These are phyloP conservation scores for Puccinellia tenuiflora DNA, from an alignment of 176 grass and related monocot genomes.

Conservation along the genomic window DNA sequence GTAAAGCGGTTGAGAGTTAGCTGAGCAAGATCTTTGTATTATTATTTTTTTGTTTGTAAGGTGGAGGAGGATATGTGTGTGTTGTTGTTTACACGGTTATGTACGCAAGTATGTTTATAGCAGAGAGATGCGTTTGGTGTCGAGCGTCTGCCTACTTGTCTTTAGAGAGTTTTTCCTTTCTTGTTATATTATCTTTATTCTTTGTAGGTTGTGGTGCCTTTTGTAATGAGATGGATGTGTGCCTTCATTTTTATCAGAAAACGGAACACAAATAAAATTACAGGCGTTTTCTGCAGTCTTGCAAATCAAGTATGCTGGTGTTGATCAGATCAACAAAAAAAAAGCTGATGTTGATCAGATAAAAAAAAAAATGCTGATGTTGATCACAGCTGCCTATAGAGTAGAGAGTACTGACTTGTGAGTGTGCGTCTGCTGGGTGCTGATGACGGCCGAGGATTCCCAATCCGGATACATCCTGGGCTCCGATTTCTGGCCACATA, in stretches of 20 bases:
- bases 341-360: neutral
- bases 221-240: neutral
- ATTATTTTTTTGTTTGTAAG: neutral
- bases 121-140: conserved; percentile 38
- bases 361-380: neutral
- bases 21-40: neutral
- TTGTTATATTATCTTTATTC: neutral
- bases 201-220: neutral
- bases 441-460: neutral
- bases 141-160: neutral
- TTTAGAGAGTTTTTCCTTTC: neutral
- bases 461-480: conserved; percentile 4
- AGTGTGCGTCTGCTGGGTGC: neutral
- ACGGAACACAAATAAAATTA: neutral
- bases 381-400: neutral
- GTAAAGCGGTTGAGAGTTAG: conserved; percentile 9
- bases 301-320: neutral
- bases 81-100: neutral
- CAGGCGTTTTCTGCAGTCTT: neutral
- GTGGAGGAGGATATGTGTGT: neutral
- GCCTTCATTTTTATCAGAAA: neutral
- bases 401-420: neutral
- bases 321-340: no score
- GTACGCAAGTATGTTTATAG: conserved; percentile 41
- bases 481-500: neutral